A percentile compares a stretch with the other conserved stretches of the same genome.
Conservation (phyloP, 1,284 basidiomycete species). For the Mycena citricolor region DNA sequence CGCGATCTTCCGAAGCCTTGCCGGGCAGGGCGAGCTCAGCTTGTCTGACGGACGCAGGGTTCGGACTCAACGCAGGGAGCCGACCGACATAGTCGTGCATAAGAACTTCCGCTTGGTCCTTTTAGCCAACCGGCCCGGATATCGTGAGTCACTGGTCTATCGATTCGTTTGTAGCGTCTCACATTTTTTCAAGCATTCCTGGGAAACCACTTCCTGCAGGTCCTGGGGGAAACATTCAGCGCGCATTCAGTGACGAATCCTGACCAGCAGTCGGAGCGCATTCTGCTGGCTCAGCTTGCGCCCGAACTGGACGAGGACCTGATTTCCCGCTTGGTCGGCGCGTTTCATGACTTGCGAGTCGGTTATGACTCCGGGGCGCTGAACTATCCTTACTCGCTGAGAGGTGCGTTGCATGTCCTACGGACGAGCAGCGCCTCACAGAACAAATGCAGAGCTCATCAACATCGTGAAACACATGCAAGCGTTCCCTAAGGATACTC, state of each 20-base stretch:
- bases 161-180: conserved; percentile 1
- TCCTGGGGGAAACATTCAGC: conserved; percentile 67
- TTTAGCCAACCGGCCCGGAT: conserved; percentile 70
- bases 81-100: conserved; percentile 58
- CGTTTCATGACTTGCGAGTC: conserved; percentile 59
- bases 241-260: conserved; percentile 66
- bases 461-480: conserved; percentile 63
- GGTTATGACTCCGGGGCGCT: conserved; percentile 57
- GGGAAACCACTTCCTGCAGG: conserved; percentile 70
- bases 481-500: conserved; percentile 54
- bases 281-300: conserved; percentile 57
- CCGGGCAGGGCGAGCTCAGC: conserved; percentile 60
- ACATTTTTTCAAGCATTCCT: conserved; percentile 52
- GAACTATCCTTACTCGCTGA: conserved; percentile 63
- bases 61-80: conserved; percentile 42
- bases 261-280: conserved; percentile 59
- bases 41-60: conserved; percentile 62
- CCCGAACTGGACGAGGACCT: conserved; percentile 56
- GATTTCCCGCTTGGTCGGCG: conserved; percentile 55
- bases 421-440: background rate
- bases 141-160: conserved; percentile 67
- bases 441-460: conserved; percentile 52
- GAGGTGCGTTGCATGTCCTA: conserved; percentile 40
- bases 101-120: conserved; percentile 61
- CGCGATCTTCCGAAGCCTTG: conserved; percentile 65